phyloP scores from a whole-genome alignment of 2,329 filamentous ascomycete species.

The Aureobasidium sp. region DNA sequence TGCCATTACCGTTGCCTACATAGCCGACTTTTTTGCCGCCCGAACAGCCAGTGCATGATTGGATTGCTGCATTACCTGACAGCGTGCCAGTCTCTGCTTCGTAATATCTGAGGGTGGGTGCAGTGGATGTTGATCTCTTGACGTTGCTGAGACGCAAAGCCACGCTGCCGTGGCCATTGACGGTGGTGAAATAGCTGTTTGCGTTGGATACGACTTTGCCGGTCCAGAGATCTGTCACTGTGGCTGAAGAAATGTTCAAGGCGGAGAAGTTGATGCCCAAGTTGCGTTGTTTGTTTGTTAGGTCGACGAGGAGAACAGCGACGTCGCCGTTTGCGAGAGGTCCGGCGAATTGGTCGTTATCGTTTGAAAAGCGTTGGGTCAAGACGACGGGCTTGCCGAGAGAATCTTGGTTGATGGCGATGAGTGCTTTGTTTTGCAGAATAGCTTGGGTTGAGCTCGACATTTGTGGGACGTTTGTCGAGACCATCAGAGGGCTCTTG shows the following conservation, averaged over 20 bases:
- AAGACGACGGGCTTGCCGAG: constrained; percentile 48
- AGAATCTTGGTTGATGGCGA: constrained; percentile 53
- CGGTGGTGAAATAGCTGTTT: constrained; percentile 22
- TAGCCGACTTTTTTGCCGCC: constrained; percentile 29
- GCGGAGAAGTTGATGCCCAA: constrained; percentile 29
- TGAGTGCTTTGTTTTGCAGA: constrained; percentile 46
- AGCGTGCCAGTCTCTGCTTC: constrained; percentile 29
- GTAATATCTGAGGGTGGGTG: constrained; percentile 25
- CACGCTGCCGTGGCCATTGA: constrained; percentile 27
- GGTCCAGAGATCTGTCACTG: constrained; percentile 33
- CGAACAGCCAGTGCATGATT: constrained; percentile 31
- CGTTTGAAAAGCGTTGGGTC: constrained; percentile 34
- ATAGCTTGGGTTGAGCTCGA: constrained; percentile 23
- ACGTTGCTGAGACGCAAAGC: constrained; percentile 32
- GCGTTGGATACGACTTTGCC: constrained; percentile 18
- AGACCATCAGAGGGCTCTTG: constrained; percentile 27
- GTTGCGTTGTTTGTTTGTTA: constrained; percentile 29
- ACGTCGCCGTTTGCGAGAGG: constrained; percentile 30
- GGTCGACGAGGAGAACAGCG: constrained; percentile 34
- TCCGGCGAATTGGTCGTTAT: constrained; percentile 35
- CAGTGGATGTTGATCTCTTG: constrained; percentile 16
- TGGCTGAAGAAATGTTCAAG: constrained; percentile 31
- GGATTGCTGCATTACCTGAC: constrained; percentile 26
- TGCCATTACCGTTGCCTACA: constrained; percentile 22
- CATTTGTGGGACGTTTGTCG: constrained; percentile 20